Base-by-base conservation (phyloP, 2,329 filamentous ascomycete genomes). In the Huntiella savannae region DNA sequence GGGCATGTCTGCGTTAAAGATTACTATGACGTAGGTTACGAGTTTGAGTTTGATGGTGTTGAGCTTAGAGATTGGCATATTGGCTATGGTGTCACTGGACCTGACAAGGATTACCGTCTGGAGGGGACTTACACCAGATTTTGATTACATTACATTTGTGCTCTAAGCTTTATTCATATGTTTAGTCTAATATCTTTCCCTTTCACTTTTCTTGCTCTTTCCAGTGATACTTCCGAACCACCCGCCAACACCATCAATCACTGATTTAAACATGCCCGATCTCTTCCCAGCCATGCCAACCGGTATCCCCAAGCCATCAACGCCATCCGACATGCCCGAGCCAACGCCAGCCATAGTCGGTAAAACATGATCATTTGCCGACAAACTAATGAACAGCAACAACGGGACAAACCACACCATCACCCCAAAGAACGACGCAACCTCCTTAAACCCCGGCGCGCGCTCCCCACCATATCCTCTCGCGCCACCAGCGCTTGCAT, bases 361-460 rank as follows among this genome's bases (percentile, higher is more conserved):
- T 44, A 98, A 65, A 3, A 96, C 84, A 58, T 96, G 96, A 58
- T 98, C 91, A 46, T 86, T 85, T 0, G 91, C 91, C 13, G 84
- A 93, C 37, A 98, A 63, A 56, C 83, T 93, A 43, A 98, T 88
- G 58, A 98, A 98, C 11, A 98, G 70, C 12, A 87, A 78, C 58
- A 98, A 98, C 0, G 91, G 91, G 1, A 96, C 83, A 1, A 98
- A 70, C 91, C 91, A 98, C 0, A 98, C 87, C 56, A 87, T 94
- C 2, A 98, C 68, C 0, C 91, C 91, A 58, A 98, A 98, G 63
- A 91, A 98, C 0, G 84, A 88, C 0, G 91, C 86, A 39, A 96
- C 91, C 64, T 96, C 85, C 13, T 40, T 87, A 60, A 98, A 98
- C 34, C 74, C 79, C 0, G 91, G 91, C 39, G 85, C 59, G 45